A percentile compares a stretch with the other conserved stretches of the same genome.
Evolutionary conservation across 164 flowering plant genomes (phyloP).

Genomic region (Aristolochia fimbriata): DNA sequence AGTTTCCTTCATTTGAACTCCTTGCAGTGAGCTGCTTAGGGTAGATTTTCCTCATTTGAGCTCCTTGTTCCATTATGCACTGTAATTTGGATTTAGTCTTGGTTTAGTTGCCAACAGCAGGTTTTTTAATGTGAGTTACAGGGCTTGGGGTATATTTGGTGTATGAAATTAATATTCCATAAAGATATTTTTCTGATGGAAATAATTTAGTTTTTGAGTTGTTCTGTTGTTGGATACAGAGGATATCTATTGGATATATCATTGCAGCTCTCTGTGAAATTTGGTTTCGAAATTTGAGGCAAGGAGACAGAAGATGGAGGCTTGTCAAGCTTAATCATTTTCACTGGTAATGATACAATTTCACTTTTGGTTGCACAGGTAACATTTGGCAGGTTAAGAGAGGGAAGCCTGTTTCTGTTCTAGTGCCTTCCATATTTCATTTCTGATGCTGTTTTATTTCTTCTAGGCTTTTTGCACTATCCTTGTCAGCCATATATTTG

Average conservation of each 20-base stretch:
- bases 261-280: conserved; percentile 65
- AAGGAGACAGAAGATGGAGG: conserved; percentile 9
- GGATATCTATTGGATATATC: conserved; percentile 56
- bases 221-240: conserved; percentile 25
- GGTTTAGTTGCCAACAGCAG: too few relatives aligned
- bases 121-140: too few relatives aligned
- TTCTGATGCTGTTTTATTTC: neutral
- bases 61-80: too few relatives aligned
- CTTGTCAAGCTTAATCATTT: conserved; percentile 22
- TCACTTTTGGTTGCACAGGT: neutral
- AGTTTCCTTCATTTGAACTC: too few relatives aligned
- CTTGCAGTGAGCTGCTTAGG: too few relatives aligned
- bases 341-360: conserved; percentile 38
- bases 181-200: neutral
- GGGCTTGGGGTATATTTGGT: too few relatives aligned
- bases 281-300: conserved; percentile 35
- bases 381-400: neutral
- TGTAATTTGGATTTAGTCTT: too few relatives aligned
- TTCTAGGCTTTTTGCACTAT: conserved; percentile 36
- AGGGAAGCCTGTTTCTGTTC: neutral
- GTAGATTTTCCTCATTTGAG: too few relatives aligned
- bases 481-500: conserved; percentile 28
- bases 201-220: conserved; percentile 1
- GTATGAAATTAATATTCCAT: too few relatives aligned
- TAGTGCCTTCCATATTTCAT: conserved; percentile 1